These are phyloP conservation scores for Hyphodiscus sp. DNA, from an alignment of 2,329 filamentous ascomycete species.

Conservation along the genomic window DNA sequence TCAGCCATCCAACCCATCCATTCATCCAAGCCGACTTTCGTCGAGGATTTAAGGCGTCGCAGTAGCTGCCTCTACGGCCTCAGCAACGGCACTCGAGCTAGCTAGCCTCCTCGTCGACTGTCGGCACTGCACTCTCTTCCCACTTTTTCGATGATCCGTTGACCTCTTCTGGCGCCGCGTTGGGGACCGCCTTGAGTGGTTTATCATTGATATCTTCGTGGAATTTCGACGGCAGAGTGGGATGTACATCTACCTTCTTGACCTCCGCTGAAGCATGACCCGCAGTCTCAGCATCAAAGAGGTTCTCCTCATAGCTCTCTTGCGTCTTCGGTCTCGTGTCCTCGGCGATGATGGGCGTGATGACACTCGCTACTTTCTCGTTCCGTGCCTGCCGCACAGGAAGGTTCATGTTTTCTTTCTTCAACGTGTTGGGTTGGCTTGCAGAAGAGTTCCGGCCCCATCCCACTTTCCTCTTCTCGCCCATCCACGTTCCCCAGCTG, in stretches of 20 bases:
- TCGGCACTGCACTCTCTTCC: not conserved
- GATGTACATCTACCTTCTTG: not conserved
- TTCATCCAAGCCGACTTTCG: not conserved
- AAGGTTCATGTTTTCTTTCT: conserved; percentile 19
- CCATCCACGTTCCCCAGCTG: conserved; percentile 64
- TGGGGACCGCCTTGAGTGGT: not conserved
- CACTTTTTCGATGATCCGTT: not conserved
- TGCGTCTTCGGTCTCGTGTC: conserved; percentile 19
- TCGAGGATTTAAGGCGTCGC: not conserved
- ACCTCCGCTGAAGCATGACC: not conserved
- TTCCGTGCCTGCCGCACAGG: not conserved
- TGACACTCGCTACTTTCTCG: conserved; percentile 9
- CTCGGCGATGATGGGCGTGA: not conserved
- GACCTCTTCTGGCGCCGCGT: not conserved
- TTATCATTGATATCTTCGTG: not conserved
- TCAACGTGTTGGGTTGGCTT: not conserved
- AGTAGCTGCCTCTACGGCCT: not conserved
- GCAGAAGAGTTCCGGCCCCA: conserved; percentile 23
- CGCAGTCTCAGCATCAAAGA: conserved; percentile 28
- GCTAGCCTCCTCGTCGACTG: not conserved
- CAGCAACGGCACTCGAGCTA: not conserved
- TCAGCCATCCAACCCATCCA: not conserved
- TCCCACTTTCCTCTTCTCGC: conserved; percentile 61
- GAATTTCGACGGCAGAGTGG: not conserved
- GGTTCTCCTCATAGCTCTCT: conserved; percentile 26